Base-by-base conservation (phyloP, 306 rosid genomes). In the Potentilla sterilis region DNA sequence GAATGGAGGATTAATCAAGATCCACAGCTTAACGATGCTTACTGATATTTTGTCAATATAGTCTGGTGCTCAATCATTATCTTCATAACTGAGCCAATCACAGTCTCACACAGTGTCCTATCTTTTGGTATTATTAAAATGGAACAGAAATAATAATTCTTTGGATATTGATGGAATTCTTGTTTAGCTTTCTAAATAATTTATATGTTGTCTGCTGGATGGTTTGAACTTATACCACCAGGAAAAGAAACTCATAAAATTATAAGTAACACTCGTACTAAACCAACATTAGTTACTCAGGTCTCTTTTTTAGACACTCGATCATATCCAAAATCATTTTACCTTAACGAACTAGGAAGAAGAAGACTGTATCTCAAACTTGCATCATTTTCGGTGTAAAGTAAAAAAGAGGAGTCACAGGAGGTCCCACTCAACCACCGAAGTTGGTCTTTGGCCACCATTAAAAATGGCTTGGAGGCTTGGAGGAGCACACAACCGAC, bases 401-500 rank as follows among this genome's bases (percentile, higher is more conserved):
- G 38, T 40, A 28, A 11, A 43, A 61, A 24, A 38, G 19, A 16
- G 34, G 2, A 0, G 32, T 11, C 7, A 7, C 4, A 4, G 7
- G 13, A 74, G 81, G 63, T 48, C 71, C 80, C 80, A 47, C 62
- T 38, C 48, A 34, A 43, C 74, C 10, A 16, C 51, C 34, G 6
- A 46, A n/a, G 43, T 28, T 28, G 32, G 52, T 32, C 37, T 37
- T 10, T 75, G 62, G 81, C 77, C 38, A 73, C 77, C 44, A 34
- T 81, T 19, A 74, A 55, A 74, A 52, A 24, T 22, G 64, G 42
- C 52, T 80, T 70, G 66, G 64, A 63, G 44, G 42, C 64, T 81
- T 67, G 72, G 58, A 63, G 72, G 58, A 63, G 44, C 58, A 12
- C 84, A 79, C 77, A 55, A 41, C 86, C 79, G 85, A 83, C 90